Evolutionary conservation across 208 protist species (phyloP), one percentile per base, ranked within the genome.

Genomic region (Crithidia fasciculata): DNA sequence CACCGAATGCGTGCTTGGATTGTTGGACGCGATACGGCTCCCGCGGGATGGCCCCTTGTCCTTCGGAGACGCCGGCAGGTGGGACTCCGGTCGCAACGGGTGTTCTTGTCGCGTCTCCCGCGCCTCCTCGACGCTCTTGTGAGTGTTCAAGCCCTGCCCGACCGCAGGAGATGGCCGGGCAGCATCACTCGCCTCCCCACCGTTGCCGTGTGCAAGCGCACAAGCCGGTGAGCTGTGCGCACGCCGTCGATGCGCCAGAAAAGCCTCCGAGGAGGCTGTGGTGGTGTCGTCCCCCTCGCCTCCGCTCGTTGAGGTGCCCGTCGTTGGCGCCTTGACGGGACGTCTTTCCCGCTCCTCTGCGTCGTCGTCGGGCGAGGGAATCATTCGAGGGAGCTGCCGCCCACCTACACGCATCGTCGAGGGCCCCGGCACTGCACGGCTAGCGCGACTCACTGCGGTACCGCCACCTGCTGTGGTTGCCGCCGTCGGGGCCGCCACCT

Each of bases 371-470:
- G 41, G 4, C 2, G 54, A 70, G 19, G 65, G 65, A 41, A 70
- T 53, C 65, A 70, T 61, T 4, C 53, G 65, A 3, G 53, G 53
- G 16, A 61, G 65, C 52, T 70, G 65, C 10, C 53, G 52, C n/a
- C 65, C 65, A 19, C 65, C 65, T 3, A 70, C 37, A 2, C n/a
- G 18, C 54, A 61, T 70, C 13, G 43, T 53, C 9, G n/a, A 43
- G 16, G 65, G 4, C 16, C 54, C 54, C 4, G 36, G 4, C 5
- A 28, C 28, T 49, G 45, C 7, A 49, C 9, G 7, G 9, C 9
- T 13, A 49, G 45, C 45, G 45, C 7, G 45, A 49, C 9, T 13
- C 45, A 13, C 9, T 49, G 45, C 45, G 9, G 45, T 49, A 49
- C 45, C 45, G 12, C 9, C 45, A 49, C 9, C 45, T 15, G 45